Conservation (phyloP, 2,329 filamentous ascomycete species). For the Alternaria solani region DNA sequence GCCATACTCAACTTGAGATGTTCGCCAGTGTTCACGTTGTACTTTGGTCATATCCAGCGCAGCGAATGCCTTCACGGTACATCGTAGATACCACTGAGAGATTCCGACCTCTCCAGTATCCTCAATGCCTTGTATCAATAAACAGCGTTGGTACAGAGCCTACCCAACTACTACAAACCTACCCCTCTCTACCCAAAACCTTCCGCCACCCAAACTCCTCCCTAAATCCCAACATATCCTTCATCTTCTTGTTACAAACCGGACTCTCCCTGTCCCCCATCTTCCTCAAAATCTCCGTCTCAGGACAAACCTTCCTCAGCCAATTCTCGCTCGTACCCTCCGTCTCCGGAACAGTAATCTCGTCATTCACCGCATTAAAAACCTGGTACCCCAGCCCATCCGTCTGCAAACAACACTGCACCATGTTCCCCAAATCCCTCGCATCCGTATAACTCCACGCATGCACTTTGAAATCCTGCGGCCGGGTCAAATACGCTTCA, state of each 20-base stretch:
- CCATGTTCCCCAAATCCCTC: constrained; percentile 67
- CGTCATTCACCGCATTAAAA: constrained; percentile 70
- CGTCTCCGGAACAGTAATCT: constrained; percentile 57
- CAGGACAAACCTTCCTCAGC: constrained; percentile 58
- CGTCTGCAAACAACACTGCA: constrained; percentile 61
- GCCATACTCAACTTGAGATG: not conserved
- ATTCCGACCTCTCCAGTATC: not conserved
- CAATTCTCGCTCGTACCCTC: constrained; percentile 57
- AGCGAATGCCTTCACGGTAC: no score
- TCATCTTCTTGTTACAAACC: constrained; percentile 66
- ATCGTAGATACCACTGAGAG: not conserved
- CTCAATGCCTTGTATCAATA: not conserved
- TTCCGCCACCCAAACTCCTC: constrained; percentile 64
- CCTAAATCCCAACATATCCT: constrained; percentile 63
- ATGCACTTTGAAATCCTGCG: constrained; percentile 62
- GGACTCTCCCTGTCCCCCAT: constrained; percentile 66
- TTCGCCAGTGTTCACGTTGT: not conserved
- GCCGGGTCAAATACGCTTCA: constrained; percentile 56
- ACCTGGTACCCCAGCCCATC: constrained; percentile 67
- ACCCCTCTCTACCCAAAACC: constrained; percentile 6
- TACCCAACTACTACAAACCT: not conserved
- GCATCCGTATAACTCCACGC: constrained; percentile 70
- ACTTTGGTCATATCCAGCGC: not conserved
- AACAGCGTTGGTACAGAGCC: not conserved
- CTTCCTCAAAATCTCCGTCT: constrained; percentile 59